phyloP scores from a whole-genome alignment of 1,284 basidiomycete species.

The Marasmius sp. region DNA sequence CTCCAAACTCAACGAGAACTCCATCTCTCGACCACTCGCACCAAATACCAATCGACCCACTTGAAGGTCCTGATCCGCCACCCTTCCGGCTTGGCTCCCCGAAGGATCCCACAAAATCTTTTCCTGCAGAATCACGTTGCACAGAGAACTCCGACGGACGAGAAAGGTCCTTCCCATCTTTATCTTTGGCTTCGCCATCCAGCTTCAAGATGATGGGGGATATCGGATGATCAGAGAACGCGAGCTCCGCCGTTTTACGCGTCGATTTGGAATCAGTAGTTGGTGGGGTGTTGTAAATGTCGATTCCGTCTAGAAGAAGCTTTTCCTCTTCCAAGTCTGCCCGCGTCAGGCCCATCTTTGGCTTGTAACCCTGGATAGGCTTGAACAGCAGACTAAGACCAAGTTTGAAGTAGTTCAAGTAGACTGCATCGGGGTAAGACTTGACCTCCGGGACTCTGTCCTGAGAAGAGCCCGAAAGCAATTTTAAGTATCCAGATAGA shows the following conservation, averaged over 20 bases:
- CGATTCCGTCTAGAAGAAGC: slow-evolving; percentile 68
- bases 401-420: slow-evolving; percentile 78
- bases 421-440: slow-evolving; percentile 78
- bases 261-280: slow-evolving; percentile 24
- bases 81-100: slow-evolving; percentile 89
- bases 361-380: slow-evolving; percentile 61
- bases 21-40: slow-evolving; percentile 85
- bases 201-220: slow-evolving; percentile 48
- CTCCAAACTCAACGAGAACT: slow-evolving; percentile 82
- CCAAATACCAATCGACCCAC: slow-evolving; percentile 87
- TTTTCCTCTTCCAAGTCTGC: slow-evolving; percentile 49
- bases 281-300: slow-evolving; percentile 71
- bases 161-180: slow-evolving; percentile 30
- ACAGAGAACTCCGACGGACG: slow-evolving; percentile 47
- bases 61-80: slow-evolving; percentile 77
- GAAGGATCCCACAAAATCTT: slow-evolving; percentile 68
- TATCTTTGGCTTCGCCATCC: slow-evolving; percentile 33
- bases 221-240: slow-evolving; percentile 55
- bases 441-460: slow-evolving; percentile 61
- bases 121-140: slow-evolving; percentile 57
- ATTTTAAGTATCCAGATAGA: slow-evolving; percentile 44
- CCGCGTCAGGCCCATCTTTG: slow-evolving; percentile 41
- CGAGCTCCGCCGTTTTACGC: slow-evolving; percentile 37
- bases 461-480: slow-evolving; percentile 30
- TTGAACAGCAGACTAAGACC: slow-evolving; percentile 79